These are phyloP conservation scores for Adansonia grandidieri DNA, from an alignment of 441 rosid genomes.

Conservation along the genomic window DNA sequence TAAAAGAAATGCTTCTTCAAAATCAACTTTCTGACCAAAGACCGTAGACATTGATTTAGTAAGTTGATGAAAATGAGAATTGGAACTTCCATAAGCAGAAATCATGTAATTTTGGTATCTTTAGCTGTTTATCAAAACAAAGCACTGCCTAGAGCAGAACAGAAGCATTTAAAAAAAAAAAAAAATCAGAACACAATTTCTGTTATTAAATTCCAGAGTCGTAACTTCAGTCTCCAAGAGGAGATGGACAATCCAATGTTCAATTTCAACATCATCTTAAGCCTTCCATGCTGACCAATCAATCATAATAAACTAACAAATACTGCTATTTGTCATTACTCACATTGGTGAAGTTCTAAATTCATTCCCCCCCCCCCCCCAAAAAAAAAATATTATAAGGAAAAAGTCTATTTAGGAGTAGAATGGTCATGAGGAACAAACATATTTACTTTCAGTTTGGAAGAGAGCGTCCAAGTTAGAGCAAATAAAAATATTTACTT, in stretches of 20 bases:
- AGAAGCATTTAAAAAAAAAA: background rate
- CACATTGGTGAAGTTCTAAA: slow-evolving; percentile 2
- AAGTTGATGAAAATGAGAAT: slow-evolving; percentile 14
- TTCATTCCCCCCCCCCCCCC: background rate
- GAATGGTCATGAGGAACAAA: slow-evolving; percentile 2
- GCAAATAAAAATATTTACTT: slow-evolving; percentile 18
- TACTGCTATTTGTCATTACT: too few species aligned
- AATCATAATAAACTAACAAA: background rate
- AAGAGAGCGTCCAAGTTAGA: slow-evolving; percentile 11
- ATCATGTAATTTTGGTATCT: background rate
- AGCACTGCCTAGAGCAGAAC: background rate
- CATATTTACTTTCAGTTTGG: slow-evolving; percentile 11
- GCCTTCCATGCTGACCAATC: slow-evolving; percentile 5
- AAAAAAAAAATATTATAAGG: background rate
- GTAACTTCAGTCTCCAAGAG: background rate
- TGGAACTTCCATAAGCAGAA: background rate
- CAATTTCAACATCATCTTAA: slow-evolving; percentile 1
- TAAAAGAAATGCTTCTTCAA: background rate
- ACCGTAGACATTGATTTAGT: background rate
- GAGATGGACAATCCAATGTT: background rate
- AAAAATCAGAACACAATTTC: background rate
- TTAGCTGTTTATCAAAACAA: background rate
- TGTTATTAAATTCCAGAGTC: slow-evolving; percentile 12
- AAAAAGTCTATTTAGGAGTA: slow-evolving; percentile 9
- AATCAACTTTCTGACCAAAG: background rate